phyloP scores from a whole-genome alignment of 345 rosid genomes.

The Pelargonium nanum region DNA sequence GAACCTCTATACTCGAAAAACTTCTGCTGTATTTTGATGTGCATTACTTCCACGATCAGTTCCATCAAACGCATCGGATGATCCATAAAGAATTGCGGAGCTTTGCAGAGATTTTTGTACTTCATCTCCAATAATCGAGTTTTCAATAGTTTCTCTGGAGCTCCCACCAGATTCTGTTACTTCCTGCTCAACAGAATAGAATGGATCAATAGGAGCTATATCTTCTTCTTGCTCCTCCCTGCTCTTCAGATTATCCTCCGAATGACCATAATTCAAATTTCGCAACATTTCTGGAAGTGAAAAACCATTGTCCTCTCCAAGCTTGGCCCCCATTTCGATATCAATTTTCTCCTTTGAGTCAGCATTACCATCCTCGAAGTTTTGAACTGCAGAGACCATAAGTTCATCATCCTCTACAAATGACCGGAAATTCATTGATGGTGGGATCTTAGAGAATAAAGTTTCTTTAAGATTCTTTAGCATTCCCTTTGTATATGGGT shows the following conservation, averaged over 20 bases:
- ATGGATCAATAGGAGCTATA: constrained; percentile 9
- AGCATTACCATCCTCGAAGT: constrained; percentile 30
- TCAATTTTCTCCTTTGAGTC: constrained; percentile 63
- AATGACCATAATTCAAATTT: constrained; percentile 36
- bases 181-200: constrained; percentile 20
- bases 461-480: constrained; percentile 42
- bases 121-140: neutral
- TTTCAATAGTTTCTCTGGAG: neutral
- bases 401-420: constrained; percentile 58
- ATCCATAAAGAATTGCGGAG: too few relatives aligned
- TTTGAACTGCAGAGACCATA: constrained; percentile 29
- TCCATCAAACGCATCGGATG: too few relatives aligned
- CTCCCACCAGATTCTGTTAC: constrained; percentile 7
- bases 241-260: constrained; percentile 26
- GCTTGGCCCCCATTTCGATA: constrained; percentile 51
- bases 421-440: constrained; percentile 64
- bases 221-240: constrained; percentile 23
- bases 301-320: constrained; percentile 26
- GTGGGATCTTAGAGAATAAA: constrained; percentile 56
- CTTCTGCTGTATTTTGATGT: neutral
- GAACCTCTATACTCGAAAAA: neutral
- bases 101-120: too few relatives aligned
- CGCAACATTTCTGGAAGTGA: constrained; percentile 53
- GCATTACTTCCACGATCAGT: neutral
- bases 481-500: constrained; percentile 60